phyloP scores from a whole-genome alignment of 2,329 filamentous ascomycete genomes.

The Scedosporium apiospermum region DNA sequence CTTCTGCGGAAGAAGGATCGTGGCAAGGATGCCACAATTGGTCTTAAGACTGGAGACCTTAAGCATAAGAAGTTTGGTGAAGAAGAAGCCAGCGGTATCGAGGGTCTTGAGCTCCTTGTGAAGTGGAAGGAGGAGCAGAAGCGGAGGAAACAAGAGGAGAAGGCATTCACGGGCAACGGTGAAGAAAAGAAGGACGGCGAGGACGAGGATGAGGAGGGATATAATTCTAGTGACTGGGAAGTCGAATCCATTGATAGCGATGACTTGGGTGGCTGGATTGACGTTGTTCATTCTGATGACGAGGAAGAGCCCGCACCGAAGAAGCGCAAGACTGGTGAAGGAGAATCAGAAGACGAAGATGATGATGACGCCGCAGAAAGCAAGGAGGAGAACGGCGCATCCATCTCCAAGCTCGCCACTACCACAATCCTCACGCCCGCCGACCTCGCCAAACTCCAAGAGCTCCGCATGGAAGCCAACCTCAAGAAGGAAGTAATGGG shows the following conservation, averaged over 20 bases:
- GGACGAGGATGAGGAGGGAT: conserved; percentile 51
- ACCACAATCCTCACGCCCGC: conserved; percentile 91
- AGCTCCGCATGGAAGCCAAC: conserved; percentile 66
- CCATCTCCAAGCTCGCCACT: conserved; percentile 70
- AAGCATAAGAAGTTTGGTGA: conserved; percentile 77
- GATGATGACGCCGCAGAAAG: conserved; percentile 33
- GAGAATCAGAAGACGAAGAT: conserved; percentile 19
- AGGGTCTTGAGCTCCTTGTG: conserved; percentile 83
- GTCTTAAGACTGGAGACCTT: conserved; percentile 64
- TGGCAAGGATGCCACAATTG: conserved; percentile 83
- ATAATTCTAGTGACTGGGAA: conserved; percentile 50
- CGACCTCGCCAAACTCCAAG: conserved; percentile 87
- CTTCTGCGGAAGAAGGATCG: conserved; percentile 83
- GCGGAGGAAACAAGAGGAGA: conserved; percentile 60
- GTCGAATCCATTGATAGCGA: conserved; percentile 49
- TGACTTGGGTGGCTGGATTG: conserved; percentile 85
- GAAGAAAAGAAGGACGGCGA: conserved; percentile 54
- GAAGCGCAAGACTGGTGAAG: conserved; percentile 27
- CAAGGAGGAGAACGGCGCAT: conserved; percentile 26
- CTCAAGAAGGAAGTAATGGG: conserved; percentile 50
- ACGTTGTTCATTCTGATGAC: conserved; percentile 75
- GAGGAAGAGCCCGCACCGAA: conserved; percentile 59
- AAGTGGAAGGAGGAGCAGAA: conserved; percentile 90
- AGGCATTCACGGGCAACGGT: conserved; percentile 54
- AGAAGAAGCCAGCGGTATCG: conserved; percentile 69